A percentile compares a stretch with the other conserved stretches of the same genome.
Evolutionary conservation across 176 grass and related monocot species (phyloP).

Genomic region (Lolium multiflorum): DNA sequence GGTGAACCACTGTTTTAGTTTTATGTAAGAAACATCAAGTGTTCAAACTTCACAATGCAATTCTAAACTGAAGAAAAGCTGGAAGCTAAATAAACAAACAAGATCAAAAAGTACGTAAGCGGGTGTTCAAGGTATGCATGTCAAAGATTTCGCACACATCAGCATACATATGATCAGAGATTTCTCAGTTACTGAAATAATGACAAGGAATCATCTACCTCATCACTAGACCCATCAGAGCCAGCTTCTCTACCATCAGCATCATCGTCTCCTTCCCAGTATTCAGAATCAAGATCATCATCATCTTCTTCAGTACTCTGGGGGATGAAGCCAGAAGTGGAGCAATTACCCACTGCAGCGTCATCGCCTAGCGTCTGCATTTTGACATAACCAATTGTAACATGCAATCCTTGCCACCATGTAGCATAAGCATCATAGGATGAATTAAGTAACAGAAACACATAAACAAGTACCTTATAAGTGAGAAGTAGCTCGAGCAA

Average conservation of each 20-base stretch:
- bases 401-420: neutral
- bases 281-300: constrained; percentile 37
- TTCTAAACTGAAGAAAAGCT: neutral
- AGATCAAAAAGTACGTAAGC: neutral
- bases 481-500: constrained; percentile 75
- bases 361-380: constrained; percentile 58
- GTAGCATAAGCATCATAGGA: neutral
- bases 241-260: too few species aligned
- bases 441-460: constrained; percentile 24
- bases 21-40: neutral
- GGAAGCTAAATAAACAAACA: constrained; percentile 10
- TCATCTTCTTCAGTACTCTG: constrained; percentile 30
- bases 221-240: constrained; percentile 57
- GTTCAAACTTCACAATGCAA: neutral
- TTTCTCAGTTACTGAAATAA: neutral
- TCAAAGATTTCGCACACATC: neutral
- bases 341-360: constrained; percentile 26
- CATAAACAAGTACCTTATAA: constrained; percentile 44
- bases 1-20: neutral
- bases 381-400: constrained; percentile 27
- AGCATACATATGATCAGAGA: neutral
- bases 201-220: constrained; percentile 47
- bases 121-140: neutral
- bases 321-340: neutral
- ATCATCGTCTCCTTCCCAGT: constrained; percentile 53